Percentiles rank a stretch among this genome's conserved stretches.
These are phyloP conservation scores for Apophysomyces ossiformis DNA, from an alignment of 371 early-diverging fungal genomes.

Conservation along the genomic window DNA sequence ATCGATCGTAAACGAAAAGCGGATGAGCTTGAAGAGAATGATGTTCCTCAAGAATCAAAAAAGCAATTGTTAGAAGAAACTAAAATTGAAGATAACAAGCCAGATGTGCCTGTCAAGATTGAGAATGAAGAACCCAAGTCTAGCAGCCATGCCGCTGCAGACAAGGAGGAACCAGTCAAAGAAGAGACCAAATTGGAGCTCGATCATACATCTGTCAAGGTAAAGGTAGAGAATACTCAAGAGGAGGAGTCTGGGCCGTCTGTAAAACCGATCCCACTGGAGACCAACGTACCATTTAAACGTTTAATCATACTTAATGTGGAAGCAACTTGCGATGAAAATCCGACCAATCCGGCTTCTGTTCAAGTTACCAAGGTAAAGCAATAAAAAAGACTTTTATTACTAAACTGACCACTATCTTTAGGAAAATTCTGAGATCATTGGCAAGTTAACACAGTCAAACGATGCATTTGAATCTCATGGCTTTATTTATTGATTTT, in stretches of 20 bases:
- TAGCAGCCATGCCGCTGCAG: not conserved
- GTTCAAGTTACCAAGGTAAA: constrained; percentile 66
- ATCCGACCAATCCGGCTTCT: constrained; percentile 61
- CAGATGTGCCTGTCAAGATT: not conserved
- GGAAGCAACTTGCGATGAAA: constrained; percentile 78
- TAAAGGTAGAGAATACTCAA: constrained; percentile 1
- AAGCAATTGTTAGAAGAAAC: constrained; percentile 15
- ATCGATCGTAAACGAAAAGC: constrained; percentile 21
- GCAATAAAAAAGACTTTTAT: not conserved
- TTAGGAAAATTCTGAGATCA: constrained; percentile 53
- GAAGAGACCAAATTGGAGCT: not conserved
- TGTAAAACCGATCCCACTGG: constrained; percentile 1
- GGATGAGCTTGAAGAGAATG: constrained; percentile 15
- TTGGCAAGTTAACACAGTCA: constrained; percentile 32
- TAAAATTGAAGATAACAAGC: not conserved
- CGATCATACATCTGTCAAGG: not conserved
- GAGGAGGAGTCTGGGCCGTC: not conserved
- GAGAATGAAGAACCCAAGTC: not conserved
- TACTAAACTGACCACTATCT: not conserved
- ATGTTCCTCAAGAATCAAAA: constrained; percentile 2
- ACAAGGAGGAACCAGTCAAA: not conserved
- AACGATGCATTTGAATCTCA: not conserved
- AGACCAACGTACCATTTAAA: constrained; percentile 54
- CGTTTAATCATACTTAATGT: constrained; percentile 70
- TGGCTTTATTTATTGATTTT: constrained; percentile 12